phyloP scores from a whole-genome alignment of 495 filamentous ascomycete species.

The Aspergillus bridgeri region DNA sequence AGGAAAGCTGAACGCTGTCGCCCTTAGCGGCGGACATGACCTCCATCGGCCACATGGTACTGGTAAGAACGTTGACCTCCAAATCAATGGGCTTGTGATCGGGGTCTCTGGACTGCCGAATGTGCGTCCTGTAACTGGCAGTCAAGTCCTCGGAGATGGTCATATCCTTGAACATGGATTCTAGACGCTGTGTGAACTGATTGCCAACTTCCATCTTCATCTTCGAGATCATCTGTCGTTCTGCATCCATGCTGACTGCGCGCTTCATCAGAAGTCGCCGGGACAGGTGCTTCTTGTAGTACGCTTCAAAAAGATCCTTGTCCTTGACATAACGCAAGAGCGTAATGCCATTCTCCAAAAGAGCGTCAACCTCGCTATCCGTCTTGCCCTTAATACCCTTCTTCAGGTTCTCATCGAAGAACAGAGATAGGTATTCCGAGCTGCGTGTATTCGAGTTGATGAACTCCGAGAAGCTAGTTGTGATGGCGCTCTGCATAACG shows the following conservation, averaged over 20 bases:
- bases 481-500: slow-evolving; percentile 73
- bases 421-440: slow-evolving; percentile 91
- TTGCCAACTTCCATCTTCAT: slow-evolving; percentile 97
- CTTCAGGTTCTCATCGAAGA: slow-evolving; percentile 95
- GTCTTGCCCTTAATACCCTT: slow-evolving; percentile 91
- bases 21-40: slow-evolving; percentile 64
- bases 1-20: slow-evolving; percentile 48
- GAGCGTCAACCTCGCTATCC: slow-evolving; percentile 78
- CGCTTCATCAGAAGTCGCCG: slow-evolving; percentile 80
- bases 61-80: slow-evolving; percentile 79
- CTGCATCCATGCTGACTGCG: slow-evolving; percentile 81
- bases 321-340: slow-evolving; percentile 83
- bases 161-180: slow-evolving; percentile 99
- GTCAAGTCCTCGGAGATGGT: slow-evolving; percentile 83
- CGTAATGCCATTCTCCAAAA: slow-evolving; percentile 86
- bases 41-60: slow-evolving; percentile 91
- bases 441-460: slow-evolving; percentile 81
- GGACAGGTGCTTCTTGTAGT: slow-evolving; percentile 97
- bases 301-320: slow-evolving; percentile 93
- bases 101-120: slow-evolving; percentile 58
- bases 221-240: slow-evolving; percentile 91
- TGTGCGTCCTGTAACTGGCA: slow-evolving; percentile 65
- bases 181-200: slow-evolving; percentile 85
- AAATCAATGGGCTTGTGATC: slow-evolving; percentile 72
- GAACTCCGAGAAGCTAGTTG: slow-evolving; percentile 81